Conservation (phyloP, 202 grass and related monocot genomes). For the Eragrostis tef region DNA sequence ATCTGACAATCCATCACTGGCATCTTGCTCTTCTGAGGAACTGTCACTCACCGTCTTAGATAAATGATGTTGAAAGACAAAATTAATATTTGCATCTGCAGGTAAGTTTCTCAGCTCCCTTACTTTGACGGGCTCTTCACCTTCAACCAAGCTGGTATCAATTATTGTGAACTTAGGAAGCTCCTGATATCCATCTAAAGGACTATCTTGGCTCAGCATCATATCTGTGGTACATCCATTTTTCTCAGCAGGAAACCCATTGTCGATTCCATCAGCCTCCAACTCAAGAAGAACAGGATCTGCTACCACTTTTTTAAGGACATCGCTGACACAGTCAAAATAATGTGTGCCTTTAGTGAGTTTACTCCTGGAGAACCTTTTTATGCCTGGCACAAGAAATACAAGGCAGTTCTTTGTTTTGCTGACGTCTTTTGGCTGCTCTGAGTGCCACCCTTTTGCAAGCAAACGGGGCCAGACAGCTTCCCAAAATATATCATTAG, state of each 20-base stretch:
- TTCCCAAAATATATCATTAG: conserved; percentile 98
- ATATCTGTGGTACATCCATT: conserved; percentile 42
- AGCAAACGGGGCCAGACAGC: conserved; percentile 92
- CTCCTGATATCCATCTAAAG: conserved; percentile 54
- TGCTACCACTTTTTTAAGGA: conserved; percentile 69
- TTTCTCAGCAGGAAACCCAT: conserved; percentile 37
- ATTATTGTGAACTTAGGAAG: conserved; percentile 82
- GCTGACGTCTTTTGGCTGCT: conserved; percentile 77
- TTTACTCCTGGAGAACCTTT: conserved; percentile 78
- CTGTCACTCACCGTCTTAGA: conserved; percentile 53
- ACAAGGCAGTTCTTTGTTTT: conserved; percentile 76
- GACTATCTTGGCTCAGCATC: conserved; percentile 48
- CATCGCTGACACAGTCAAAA: conserved; percentile 87
- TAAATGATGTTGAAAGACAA: conserved; percentile 42
- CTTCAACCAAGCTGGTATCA: conserved; percentile 78
- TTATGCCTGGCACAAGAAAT: conserved; percentile 64
- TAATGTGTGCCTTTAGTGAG: conserved; percentile 79
- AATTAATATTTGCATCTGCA: conserved; percentile 54
- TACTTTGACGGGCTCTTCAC: conserved; percentile 63
- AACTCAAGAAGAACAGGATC: conserved; percentile 73
- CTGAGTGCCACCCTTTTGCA: conserved; percentile 94
- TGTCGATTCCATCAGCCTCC: conserved; percentile 51
- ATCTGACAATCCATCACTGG: conserved; percentile 51
- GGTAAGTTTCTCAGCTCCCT: conserved; percentile 75
- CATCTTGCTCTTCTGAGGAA: conserved; percentile 60